Evolutionary conservation across 2,329 filamentous ascomycete species (phyloP).

Genomic region (Colletotrichum abscissum): DNA sequence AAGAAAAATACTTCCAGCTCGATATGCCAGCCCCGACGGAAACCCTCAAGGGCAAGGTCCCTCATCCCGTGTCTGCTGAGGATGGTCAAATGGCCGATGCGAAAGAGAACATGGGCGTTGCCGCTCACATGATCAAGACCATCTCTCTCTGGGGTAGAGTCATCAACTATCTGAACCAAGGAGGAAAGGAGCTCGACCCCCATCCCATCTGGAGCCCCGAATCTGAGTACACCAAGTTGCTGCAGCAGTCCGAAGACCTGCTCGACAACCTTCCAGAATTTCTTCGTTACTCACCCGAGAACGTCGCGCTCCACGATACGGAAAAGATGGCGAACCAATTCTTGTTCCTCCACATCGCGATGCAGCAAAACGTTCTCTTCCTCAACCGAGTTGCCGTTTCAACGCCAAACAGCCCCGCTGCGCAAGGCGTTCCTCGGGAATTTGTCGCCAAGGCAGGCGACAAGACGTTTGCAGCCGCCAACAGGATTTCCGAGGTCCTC

Average conservation of each 20-base stretch:
- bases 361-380: constrained; percentile 91
- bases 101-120: constrained; percentile 91
- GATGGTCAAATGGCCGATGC: constrained; percentile 74
- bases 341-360: constrained; percentile 88
- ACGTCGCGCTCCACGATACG: constrained; percentile 84
- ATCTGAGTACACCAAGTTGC: constrained; percentile 80
- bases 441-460: constrained; percentile 82
- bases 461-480: constrained; percentile 85
- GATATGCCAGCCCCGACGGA: constrained; percentile 92
- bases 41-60: constrained; percentile 77
- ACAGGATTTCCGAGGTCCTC: constrained; percentile 85
- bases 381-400: constrained; percentile 89
- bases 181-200: constrained; percentile 82
- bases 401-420: constrained; percentile 71
- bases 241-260: constrained; percentile 78
- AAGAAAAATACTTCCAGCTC: constrained; percentile 88
- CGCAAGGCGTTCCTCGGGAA: constrained; percentile 77
- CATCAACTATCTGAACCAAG: constrained; percentile 90
- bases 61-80: constrained; percentile 70
- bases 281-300: constrained; percentile 82
- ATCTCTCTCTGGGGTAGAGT: constrained; percentile 92
- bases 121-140: constrained; percentile 87
- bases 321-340: constrained; percentile 92
- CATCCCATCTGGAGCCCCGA: constrained; percentile 84
- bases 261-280: constrained; percentile 74